A percentile compares a stretch with the other conserved stretches of the same genome.
Conservation (phyloP, 2,329 filamentous ascomycete genomes). For the Paecilomyces dactylethromorphus region DNA sequence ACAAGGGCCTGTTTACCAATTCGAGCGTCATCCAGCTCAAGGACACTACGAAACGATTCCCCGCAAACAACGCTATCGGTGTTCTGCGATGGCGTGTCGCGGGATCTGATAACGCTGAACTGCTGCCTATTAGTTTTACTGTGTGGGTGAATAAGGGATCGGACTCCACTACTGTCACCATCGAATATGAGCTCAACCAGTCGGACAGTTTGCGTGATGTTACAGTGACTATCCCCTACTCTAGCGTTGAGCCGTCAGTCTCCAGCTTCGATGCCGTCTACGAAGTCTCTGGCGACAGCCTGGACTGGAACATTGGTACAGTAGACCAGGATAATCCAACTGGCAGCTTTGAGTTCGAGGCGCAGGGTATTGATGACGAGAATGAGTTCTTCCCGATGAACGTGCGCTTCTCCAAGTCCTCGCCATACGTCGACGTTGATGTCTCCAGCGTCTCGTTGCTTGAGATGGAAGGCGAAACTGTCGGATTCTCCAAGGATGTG, state of each 20-base stretch:
- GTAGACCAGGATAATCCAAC: slow-evolving; percentile 75
- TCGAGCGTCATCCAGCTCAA: slow-evolving; percentile 83
- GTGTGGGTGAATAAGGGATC: slow-evolving; percentile 93
- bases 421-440: slow-evolving; percentile 86
- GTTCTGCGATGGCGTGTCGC: slow-evolving; percentile 85
- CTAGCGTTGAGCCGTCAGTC: slow-evolving; percentile 75
- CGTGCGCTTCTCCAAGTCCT: slow-evolving; percentile 77
- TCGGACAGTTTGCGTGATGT: slow-evolving; percentile 75
- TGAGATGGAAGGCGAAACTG: slow-evolving; percentile 39
- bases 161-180: slow-evolving; percentile 78
- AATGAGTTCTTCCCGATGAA: slow-evolving; percentile 98
- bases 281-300: slow-evolving; percentile 82
- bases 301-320: slow-evolving; percentile 89
- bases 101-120: slow-evolving; percentile 69
- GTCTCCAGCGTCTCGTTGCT: slow-evolving; percentile 48
- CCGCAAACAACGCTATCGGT: slow-evolving; percentile 86
- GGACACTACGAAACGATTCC: slow-evolving; percentile 82
- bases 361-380: slow-evolving; percentile 76
- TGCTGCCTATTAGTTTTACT: slow-evolving; percentile 90
- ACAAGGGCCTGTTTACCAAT: slow-evolving; percentile 77
- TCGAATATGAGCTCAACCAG: slow-evolving; percentile 91
- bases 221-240: slow-evolving; percentile 79
- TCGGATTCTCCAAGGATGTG: slow-evolving; percentile 40
- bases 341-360: slow-evolving; percentile 93
- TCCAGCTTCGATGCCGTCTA: slow-evolving; percentile 93